Conservation (phyloP, 495 filamentous ascomycete species). For the Trichoderma virens region DNA sequence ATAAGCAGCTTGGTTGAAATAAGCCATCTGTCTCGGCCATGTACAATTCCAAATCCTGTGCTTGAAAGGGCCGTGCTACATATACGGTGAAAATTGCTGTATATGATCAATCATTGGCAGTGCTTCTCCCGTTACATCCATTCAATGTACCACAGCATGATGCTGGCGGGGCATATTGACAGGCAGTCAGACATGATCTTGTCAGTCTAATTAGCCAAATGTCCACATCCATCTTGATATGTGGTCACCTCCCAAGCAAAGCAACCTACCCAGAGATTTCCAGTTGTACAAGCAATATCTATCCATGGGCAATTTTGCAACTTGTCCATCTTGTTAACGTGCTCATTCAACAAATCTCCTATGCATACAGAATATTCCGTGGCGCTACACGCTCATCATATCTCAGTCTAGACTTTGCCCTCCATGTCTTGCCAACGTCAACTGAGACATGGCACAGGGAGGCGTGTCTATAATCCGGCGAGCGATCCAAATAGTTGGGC, state of each 20-base stretch:
- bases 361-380: no score
- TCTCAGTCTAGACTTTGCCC: not conserved
- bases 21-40: not conserved
- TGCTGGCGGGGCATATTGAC: not conserved
- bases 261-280: no score
- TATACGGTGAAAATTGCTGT: no score
- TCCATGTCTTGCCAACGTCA: not conserved
- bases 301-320: no score
- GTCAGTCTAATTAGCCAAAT: not conserved
- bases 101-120: no score
- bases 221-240: no score
- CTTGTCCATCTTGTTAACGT: no score
- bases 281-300: no score
- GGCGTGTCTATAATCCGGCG: not conserved
- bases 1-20: not conserved
- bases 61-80: not conserved
- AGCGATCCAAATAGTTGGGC: not conserved
- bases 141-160: not conserved
- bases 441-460: not conserved
- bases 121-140: not conserved
- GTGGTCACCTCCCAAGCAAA: no score
- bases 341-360: no score
- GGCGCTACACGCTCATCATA: no score
- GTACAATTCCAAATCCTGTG: not conserved
- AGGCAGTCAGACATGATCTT: not conserved